phyloP scores from a whole-genome alignment of 2,329 filamentous ascomycete species.

The Juglanconis sp. region DNA sequence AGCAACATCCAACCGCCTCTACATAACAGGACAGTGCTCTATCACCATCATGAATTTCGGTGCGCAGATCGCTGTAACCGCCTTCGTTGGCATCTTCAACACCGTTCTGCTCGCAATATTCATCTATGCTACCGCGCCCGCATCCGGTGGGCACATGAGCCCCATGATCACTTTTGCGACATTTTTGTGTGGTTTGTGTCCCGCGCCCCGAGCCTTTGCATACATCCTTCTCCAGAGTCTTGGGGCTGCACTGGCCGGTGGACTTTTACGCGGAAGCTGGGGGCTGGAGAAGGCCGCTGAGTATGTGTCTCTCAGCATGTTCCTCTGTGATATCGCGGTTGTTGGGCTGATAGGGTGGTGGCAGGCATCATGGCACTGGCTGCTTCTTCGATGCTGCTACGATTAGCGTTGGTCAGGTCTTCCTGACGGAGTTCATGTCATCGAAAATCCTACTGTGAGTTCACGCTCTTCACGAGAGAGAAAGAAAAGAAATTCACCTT shows the following conservation, averaged over 20 bases:
- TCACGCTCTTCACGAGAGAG: not conserved
- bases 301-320: constrained; percentile 19
- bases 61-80: constrained; percentile 21
- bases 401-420: constrained; percentile 36
- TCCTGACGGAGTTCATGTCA: constrained; percentile 46
- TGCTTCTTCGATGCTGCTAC: constrained; percentile 34
- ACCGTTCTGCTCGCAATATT: constrained; percentile 41
- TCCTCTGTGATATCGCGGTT: too few species aligned
- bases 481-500: not conserved
- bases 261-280: constrained; percentile 35
- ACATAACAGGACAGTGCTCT: constrained; percentile 29
- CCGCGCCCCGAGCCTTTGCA: constrained; percentile 38
- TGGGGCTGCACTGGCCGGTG: constrained; percentile 37
- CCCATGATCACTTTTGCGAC: constrained; percentile 52
- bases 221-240: not conserved
- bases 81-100: constrained; percentile 37
- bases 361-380: constrained; percentile 30
- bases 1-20: constrained; percentile 28
- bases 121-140: constrained; percentile 46
- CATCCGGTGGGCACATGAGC: constrained; percentile 51
- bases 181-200: constrained; percentile 47
- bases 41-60: constrained; percentile 28
- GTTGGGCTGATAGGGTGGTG: not conserved
- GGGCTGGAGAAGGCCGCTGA: constrained; percentile 27
- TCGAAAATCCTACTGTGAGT: constrained; percentile 35